Base-by-base conservation (phyloP, 257 asterid species). In the Nicotiana knightiana region DNA sequence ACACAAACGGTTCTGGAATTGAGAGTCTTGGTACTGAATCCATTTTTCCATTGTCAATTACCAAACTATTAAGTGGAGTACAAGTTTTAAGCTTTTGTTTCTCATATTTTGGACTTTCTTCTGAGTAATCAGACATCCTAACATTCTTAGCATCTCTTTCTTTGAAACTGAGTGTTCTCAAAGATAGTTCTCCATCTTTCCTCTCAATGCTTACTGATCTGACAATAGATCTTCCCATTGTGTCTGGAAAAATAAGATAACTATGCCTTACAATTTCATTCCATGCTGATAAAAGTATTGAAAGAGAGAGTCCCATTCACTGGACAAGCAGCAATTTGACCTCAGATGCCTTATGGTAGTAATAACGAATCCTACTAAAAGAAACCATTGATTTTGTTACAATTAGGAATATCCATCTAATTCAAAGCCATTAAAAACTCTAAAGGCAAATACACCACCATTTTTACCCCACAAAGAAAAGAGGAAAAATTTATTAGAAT, bases 141-240 rank as follows among this genome's bases (percentile, higher is more conserved):
- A 81, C 66, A 81, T 57, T 83, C 79, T 55, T 75, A 24, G 37
- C 28, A 5, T 83, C 70, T 77, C 65, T 79, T 54, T 48, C 83
- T 79, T 83, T 87, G 86, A 87, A 89, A 85, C 89, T 88, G 17
- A 26, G 62, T 81, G 89, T 53, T 81, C 58, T 83, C 57, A 84
- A n/a, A 18, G 85, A 76, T 54, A 71, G 8, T 54, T 88, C 90
- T 32, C 86, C 83, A 13, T 81, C 88, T 87, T 67, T 86, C 82
- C 89, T 86, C 10, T 90, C 92, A 79, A 84, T 87, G 76, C 90
- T 90, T n/a, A 87, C 61, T 24, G 93, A 90, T 85, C 89, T 88
- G 18, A 88, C 89, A 32, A 91, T 76, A 53, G 61, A 26, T 21
- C 83, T 82, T 73, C 89, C 92, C 9, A 81, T 66, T n/a, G 76